phyloP scores from a whole-genome alignment of 2,329 filamentous ascomycete genomes.

The Arthrobotrys sinensis region DNA sequence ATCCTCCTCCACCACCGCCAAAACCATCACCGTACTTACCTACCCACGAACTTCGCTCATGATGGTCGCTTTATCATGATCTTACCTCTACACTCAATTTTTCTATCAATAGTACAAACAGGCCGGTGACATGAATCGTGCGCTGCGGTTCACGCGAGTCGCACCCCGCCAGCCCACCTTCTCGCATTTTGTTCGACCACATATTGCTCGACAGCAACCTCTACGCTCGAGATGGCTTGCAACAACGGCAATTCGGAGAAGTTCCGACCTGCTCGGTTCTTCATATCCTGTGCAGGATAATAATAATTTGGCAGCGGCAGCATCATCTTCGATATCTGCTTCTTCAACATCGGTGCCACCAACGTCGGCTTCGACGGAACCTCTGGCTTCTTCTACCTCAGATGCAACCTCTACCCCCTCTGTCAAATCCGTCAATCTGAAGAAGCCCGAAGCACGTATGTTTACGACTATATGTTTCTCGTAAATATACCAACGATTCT shows the following conservation, averaged over 20 bases:
- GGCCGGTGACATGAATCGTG: slow-evolving; percentile 58
- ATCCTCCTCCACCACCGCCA: neutral
- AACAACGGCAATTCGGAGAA: slow-evolving; percentile 9
- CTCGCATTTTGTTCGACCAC: slow-evolving; percentile 26
- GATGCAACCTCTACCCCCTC: neutral
- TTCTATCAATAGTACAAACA: slow-evolving; percentile 18
- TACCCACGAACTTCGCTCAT: slow-evolving; percentile 3
- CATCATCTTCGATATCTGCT: neutral
- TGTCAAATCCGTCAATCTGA: neutral
- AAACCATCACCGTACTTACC: slow-evolving; percentile 12
- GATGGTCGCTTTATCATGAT: slow-evolving; percentile 43
- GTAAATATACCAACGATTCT: neutral
- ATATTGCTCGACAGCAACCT: slow-evolving; percentile 22
- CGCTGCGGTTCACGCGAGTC: slow-evolving; percentile 54
- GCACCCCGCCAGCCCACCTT: slow-evolving; percentile 59
- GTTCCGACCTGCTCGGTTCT: neutral
- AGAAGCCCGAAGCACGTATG: slow-evolving; percentile 36
- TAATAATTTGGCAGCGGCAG: neutral
- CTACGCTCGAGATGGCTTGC: slow-evolving; percentile 40
- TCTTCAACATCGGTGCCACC: slow-evolving; percentile 1
- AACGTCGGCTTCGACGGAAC: slow-evolving; percentile 4
- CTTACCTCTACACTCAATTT: slow-evolving; percentile 7
- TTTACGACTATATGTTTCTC: neutral
- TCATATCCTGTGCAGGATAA: slow-evolving; percentile 1
- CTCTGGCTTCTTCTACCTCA: neutral